A percentile compares a stretch with the other conserved stretches of the same genome.
Evolutionary conservation across 192 early-diverging fungal genomes (phyloP).

Genomic region (Coemansia sp.): DNA sequence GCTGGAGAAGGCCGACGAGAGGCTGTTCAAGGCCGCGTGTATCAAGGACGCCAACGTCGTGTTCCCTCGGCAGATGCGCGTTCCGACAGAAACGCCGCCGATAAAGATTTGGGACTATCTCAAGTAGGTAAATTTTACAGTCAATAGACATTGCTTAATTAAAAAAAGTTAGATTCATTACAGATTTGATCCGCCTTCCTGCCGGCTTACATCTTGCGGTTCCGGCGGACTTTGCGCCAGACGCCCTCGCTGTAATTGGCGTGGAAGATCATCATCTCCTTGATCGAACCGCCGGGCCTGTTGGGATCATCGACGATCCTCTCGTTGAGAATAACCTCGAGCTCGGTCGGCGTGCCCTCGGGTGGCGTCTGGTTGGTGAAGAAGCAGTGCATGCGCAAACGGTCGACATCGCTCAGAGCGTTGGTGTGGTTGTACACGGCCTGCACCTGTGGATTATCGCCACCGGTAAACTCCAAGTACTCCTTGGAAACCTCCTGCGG

Average conservation of each 20-base stretch:
- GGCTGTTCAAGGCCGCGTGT: conserved; percentile 64
- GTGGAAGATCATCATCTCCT: conserved; percentile 25
- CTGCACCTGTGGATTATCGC: conserved; percentile 12
- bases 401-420: conserved; percentile 24
- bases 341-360: conserved; percentile 5
- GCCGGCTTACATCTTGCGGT: conserved; percentile 11
- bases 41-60: conserved; percentile 56
- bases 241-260: conserved; percentile 16
- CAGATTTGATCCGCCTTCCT: neutral
- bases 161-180: conserved; percentile 2
- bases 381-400: conserved; percentile 46
- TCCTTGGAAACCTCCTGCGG: conserved; percentile 8
- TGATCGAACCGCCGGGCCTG: conserved; percentile 18
- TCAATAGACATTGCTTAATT: neutral
- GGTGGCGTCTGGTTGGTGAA: conserved; percentile 29
- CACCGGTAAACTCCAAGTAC: conserved; percentile 29
- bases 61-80: conserved; percentile 71
- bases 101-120: conserved; percentile 67
- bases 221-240: conserved; percentile 33
- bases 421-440: conserved; percentile 39
- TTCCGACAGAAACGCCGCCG: conserved; percentile 72
- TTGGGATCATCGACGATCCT: conserved; percentile 15
- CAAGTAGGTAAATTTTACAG: neutral
- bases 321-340: conserved; percentile 38
- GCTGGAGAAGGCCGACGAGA: conserved; percentile 57